Conservation (phyloP, 106 monocot genomes). For the Platanthera guangdongensis region DNA sequence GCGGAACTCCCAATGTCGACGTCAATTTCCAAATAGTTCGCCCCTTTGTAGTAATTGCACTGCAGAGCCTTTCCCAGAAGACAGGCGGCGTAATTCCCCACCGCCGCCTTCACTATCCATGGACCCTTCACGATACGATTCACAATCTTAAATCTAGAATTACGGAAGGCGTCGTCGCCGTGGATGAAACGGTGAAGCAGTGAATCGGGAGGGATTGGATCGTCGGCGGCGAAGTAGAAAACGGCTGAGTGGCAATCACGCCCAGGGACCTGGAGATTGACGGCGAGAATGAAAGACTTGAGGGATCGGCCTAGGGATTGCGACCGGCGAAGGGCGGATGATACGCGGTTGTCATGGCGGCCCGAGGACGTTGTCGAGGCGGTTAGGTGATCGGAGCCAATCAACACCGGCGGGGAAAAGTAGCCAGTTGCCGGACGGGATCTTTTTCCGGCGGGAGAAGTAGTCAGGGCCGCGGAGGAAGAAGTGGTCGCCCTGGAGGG, state of each 20-base stretch:
- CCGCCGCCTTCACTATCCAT: conserved; percentile 64
- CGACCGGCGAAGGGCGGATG: conserved; percentile 31
- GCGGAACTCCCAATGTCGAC: conserved; percentile 80
- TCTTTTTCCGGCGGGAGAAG: conserved; percentile 33
- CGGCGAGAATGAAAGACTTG: conserved; percentile 52
- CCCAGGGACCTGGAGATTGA: conserved; percentile 69
- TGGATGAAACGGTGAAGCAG: conserved; percentile 52
- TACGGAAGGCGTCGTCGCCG: conserved; percentile 61
- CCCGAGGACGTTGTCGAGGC: conserved; percentile 51
- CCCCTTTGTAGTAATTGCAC: conserved; percentile 42
- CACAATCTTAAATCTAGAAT: conserved; percentile 64
- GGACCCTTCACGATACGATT: conserved; percentile 72
- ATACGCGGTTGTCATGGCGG: conserved; percentile 38
- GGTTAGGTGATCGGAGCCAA: conserved; percentile 54
- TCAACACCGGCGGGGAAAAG: conserved; percentile 64
- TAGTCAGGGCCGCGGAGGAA: conserved; percentile 20
- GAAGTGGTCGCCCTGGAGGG: conserved; percentile 63
- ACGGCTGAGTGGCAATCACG: conserved; percentile 56
- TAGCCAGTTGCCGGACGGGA: conserved; percentile 50
- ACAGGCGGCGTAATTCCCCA: conserved; percentile 63
- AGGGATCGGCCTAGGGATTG: conserved; percentile 16
- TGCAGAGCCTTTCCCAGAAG: conserved; percentile 61
- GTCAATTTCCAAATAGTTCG: conserved; percentile 65
- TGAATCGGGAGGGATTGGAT: conserved; percentile 40
- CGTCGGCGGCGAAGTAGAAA: conserved; percentile 63